Evolutionary conservation across 345 rosid genomes (phyloP).

Genomic region (rapeseed (Brassica napus)): Da-Ae NC_063443.1:16246001-16246500

Average conservation of each 20-base stretch:
- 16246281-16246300: neutral
- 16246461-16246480: neutral
- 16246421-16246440: neutral
- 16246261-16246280: neutral
- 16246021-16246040: slow-evolving; percentile 26
- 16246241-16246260: neutral
- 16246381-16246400: neutral
- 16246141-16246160: slow-evolving; percentile 1
- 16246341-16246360: neutral
- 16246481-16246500: slow-evolving; percentile 8
- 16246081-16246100: neutral
- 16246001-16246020: slow-evolving; percentile 36
- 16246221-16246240: neutral
- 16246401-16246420: neutral
- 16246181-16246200: neutral
- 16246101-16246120: slow-evolving; percentile 16
- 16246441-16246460: neutral
- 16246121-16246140: neutral
- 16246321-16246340: neutral
- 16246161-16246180: neutral
- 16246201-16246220: neutral
- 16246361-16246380: neutral
- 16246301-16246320: neutral
- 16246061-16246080: slow-evolving; percentile 9
- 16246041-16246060: slow-evolving; percentile 9